Base-by-base conservation (phyloP, 352 stramenopile genomes). In the Globisporangium viniferum region DNA sequence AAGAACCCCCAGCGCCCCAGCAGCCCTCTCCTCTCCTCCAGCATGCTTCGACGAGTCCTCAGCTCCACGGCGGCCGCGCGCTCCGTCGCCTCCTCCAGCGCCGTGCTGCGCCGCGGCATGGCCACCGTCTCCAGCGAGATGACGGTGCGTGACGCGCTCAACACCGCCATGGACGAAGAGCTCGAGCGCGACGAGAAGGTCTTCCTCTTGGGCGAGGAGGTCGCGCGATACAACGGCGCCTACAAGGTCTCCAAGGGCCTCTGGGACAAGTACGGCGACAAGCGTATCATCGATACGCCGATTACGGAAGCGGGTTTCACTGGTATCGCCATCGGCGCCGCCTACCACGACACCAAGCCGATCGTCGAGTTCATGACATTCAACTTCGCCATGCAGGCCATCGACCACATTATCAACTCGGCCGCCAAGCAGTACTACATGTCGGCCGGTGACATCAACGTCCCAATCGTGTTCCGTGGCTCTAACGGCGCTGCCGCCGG, bases 341-440 rank as follows among this genome's bases (percentile, higher is more conserved):
- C 97, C 55, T 99, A 99, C 87, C 96, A 99, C 77, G 93, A 97
- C 83, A 91, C 99, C 14, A 94, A 96, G 79, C 98, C 98, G 46
- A 93, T 99, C 57, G 91, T 99, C 27, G 98, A 99, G 88, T 99
- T 99, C 82, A 99, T 99, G 98, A 99, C 98, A 31, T 99, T 99
- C 78, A 99, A 99, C 84, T 99, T 99, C 80, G 96, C 96, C 67
- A 99, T 99, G 94, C 97, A 99, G 75, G 98, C 97, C 35, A 99
- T 99, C 73, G 98, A 99, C 88, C 98, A 99, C 77, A 98, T 99
- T 74, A 91, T 99, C 60, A 99, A 99, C 81, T 98, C 92, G 66
- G 97, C 97, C n/a, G 98, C 98, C 65, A 99, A 99, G 88, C 97
- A 99, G 70, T 99, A 98, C 74, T 99, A 99, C 90, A 99, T 99